phyloP scores from a whole-genome alignment of 1,284 basidiomycete species.

The Cerioporus squamosus region DNA sequence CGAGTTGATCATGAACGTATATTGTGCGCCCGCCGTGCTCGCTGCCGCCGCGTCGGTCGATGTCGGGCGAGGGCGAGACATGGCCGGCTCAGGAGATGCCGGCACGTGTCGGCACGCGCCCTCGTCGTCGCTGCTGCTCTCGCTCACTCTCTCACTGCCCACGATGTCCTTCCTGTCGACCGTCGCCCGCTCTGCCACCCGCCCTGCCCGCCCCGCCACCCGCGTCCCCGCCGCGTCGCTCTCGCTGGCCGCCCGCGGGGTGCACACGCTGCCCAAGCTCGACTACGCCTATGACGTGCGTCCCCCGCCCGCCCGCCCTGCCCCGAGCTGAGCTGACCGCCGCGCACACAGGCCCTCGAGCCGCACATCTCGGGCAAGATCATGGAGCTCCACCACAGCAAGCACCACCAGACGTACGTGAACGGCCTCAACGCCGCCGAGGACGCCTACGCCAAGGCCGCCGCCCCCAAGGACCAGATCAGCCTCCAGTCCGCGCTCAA shows the following conservation, averaged over 20 bases:
- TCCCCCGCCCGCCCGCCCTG: not conserved
- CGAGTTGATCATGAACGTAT: too few species aligned
- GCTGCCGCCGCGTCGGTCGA: too few species aligned
- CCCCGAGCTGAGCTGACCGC: not conserved
- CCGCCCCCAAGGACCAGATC: slow-evolving; percentile 78
- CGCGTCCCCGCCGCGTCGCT: slow-evolving; percentile 16
- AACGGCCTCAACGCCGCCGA: slow-evolving; percentile 80
- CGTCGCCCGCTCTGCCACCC: slow-evolving; percentile 24
- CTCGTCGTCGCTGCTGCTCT: too few species aligned
- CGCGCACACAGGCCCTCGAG: slow-evolving; percentile 69
- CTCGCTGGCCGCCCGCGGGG: slow-evolving; percentile 21
- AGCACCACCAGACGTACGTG: slow-evolving; percentile 87
- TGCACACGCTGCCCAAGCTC: slow-evolving; percentile 77
- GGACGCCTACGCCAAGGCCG: slow-evolving; percentile 65
- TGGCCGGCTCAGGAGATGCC: too few species aligned
- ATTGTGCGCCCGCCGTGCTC: too few species aligned
- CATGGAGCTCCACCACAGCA: slow-evolving; percentile 86
- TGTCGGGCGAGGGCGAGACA: too few species aligned
- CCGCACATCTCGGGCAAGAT: slow-evolving; percentile 83
- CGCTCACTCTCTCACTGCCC: too few species aligned
- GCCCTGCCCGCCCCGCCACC: slow-evolving; percentile 7
- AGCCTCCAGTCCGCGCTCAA: slow-evolving; percentile 75
- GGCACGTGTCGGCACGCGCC: too few species aligned
- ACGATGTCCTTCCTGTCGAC: slow-evolving; percentile 27
- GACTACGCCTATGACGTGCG: slow-evolving; percentile 81